Percentiles rank a stretch among this genome's conserved stretches.
Evolutionary conservation across 495 filamentous ascomycete species (phyloP).

Genomic region (Chlorociboria aeruginascens): DNA sequence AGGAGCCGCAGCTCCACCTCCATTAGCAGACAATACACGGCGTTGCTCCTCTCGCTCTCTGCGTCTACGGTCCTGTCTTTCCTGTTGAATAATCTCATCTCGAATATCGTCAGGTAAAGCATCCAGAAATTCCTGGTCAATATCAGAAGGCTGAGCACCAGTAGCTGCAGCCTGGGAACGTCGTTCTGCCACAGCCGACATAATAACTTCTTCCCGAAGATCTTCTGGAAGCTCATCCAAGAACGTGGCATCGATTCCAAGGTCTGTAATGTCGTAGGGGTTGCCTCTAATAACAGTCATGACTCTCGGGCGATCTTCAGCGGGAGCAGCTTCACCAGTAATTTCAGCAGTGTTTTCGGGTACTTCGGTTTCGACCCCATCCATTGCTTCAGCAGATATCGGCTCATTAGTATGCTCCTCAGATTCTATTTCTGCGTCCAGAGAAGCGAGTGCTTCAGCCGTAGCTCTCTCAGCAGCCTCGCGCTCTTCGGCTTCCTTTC

Average conservation of each 20-base stretch:
- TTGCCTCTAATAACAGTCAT: constrained; percentile 73
- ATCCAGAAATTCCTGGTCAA: constrained; percentile 88
- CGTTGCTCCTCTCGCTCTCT: constrained; percentile 69
- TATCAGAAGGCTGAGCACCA: constrained; percentile 75
- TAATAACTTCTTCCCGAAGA: constrained; percentile 87
- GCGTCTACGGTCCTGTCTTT: constrained; percentile 78
- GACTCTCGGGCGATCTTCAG: constrained; percentile 40
- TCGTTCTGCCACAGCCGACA: constrained; percentile 70
- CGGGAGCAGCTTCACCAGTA: constrained; percentile 5
- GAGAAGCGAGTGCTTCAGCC: constrained; percentile 33
- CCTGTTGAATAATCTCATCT: constrained; percentile 78
- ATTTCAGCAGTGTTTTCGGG: not conserved
- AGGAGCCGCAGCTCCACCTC: constrained; percentile 33
- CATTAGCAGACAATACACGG: constrained; percentile 39
- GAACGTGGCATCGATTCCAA: constrained; percentile 91
- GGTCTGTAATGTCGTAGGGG: constrained; percentile 78
- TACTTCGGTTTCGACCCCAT: constrained; percentile 48
- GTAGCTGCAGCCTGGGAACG: constrained; percentile 67
- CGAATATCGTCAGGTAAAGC: constrained; percentile 85
- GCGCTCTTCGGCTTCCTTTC: constrained; percentile 45
- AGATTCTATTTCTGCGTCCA: constrained; percentile 29
- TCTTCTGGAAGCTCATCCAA: constrained; percentile 91
- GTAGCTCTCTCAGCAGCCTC: constrained; percentile 37
- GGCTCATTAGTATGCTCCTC: constrained; percentile 10
- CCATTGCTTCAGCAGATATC: constrained; percentile 54